A percentile compares a stretch with the other conserved stretches of the same genome.
phyloP scores from a whole-genome alignment of 73 alveolate species.

The Stentor coeruleus region DNA sequence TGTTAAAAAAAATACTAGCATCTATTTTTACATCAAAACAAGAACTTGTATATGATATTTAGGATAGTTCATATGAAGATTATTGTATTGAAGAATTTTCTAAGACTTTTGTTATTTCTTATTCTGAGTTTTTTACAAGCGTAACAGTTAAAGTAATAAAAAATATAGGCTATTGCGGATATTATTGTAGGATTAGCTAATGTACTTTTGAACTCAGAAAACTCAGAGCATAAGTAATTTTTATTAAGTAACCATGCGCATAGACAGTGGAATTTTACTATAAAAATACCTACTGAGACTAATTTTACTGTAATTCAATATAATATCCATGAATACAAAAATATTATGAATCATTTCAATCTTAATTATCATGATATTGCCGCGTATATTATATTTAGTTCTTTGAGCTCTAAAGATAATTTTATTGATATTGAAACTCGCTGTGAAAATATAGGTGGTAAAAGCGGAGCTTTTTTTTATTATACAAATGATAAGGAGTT shows the following conservation, averaged over 20 bases:
- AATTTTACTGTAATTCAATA: not conserved
- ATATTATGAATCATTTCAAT: not conserved
- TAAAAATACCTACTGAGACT: not conserved
- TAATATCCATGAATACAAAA: not conserved
- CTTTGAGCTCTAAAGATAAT: not conserved
- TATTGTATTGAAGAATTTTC: too few species aligned
- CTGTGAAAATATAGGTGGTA: not conserved
- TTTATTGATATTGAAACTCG: not conserved
- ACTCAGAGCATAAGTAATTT: too few species aligned
- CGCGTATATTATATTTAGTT: not conserved
- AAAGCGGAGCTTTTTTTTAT: conserved; percentile 22
- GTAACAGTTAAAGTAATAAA: too few species aligned
- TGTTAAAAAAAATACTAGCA: not conserved
- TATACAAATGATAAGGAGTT: conserved; percentile 2
- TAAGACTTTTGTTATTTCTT: too few species aligned
- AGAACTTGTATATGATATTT: too few species aligned
- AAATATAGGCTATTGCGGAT: too few species aligned
- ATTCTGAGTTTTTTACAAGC: too few species aligned
- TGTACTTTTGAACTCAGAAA: too few species aligned
- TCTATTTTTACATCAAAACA: not conserved
- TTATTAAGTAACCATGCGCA: too few species aligned
- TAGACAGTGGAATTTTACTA: not conserved
- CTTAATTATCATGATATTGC: conserved; percentile 1
- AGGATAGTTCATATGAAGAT: too few species aligned
- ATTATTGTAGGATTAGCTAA: too few species aligned